These are phyloP conservation scores for Verticillium alfalfae DNA, from an alignment of 2,329 filamentous ascomycete genomes.

Conservation along the genomic window DNA sequence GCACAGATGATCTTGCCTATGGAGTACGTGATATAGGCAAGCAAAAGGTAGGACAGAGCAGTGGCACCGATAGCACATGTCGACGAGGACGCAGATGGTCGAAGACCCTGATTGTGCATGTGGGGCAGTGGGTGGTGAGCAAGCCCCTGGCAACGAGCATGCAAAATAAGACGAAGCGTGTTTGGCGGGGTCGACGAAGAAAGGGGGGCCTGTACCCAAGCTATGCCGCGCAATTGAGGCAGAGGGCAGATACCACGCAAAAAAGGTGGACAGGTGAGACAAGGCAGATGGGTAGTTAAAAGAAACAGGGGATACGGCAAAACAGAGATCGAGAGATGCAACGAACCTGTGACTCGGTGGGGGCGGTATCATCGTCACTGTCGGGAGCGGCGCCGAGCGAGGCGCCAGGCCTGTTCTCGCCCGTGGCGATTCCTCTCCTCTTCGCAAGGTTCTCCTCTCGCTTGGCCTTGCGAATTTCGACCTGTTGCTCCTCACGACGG, in stretches of 20 bases:
- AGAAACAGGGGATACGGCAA: slow-evolving; percentile 7
- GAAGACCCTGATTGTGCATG: slow-evolving; percentile 3
- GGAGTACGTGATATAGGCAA: not conserved
- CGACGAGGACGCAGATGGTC: not conserved
- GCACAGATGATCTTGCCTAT: slow-evolving; percentile 6
- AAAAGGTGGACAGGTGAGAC: not conserved
- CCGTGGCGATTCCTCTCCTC: slow-evolving; percentile 84
- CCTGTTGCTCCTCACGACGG: slow-evolving; percentile 97
- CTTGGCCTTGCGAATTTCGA: slow-evolving; percentile 98
- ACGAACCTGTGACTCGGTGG: slow-evolving; percentile 77
- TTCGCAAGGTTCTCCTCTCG: slow-evolving; percentile 98
- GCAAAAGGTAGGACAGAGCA: not conserved
- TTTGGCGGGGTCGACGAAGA: slow-evolving; percentile 8
- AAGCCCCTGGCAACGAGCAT: slow-evolving; percentile 12
- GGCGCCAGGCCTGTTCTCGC: slow-evolving; percentile 74
- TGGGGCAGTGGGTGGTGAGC: slow-evolving; percentile 8
- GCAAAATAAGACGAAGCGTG: slow-evolving; percentile 9
- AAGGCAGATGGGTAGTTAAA: not conserved
- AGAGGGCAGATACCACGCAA: not conserved
- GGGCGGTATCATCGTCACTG: slow-evolving; percentile 93
- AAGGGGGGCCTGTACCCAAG: not conserved
- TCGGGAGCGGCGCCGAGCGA: slow-evolving; percentile 84
- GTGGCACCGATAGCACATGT: not conserved
- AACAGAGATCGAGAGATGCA: slow-evolving; percentile 4
- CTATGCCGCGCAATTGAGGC: not conserved